Percentiles rank a stretch among this genome's conserved stretches.
Conservation (phyloP, 345 rosid species). For the Combretum micranthum region DNA sequence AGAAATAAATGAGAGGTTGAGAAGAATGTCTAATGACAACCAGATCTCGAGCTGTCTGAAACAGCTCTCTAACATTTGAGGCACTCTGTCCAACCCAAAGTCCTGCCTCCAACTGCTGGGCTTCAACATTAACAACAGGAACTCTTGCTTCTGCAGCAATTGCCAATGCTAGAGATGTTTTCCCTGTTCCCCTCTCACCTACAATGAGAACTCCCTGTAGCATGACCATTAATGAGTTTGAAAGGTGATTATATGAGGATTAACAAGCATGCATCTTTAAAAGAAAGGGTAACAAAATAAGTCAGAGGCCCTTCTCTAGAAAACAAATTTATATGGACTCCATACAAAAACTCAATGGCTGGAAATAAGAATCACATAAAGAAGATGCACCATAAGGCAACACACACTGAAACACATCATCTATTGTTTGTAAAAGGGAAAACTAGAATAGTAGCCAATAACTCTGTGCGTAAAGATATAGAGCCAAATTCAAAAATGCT, state of each 20-base stretch:
- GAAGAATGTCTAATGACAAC: conserved; percentile 32
- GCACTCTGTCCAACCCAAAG: conserved; percentile 99
- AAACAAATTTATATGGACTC: no score
- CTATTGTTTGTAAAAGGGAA: no score
- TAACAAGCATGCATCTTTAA: background rate
- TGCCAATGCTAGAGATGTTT: conserved; percentile 86
- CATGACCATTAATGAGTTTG: conserved; percentile 11
- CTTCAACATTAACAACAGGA: conserved; percentile 81
- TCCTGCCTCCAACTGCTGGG: conserved; percentile 95
- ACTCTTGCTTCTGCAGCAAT: conserved; percentile 96
- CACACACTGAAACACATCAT: no score
- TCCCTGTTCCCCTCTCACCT: conserved; percentile 96
- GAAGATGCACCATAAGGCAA: no score
- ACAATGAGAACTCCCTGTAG: conserved; percentile 96
- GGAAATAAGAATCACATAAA: no score
- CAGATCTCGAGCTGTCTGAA: conserved; percentile 94
- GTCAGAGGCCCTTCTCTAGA: no score
- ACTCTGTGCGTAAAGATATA: no score
- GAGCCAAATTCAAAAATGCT: no score
- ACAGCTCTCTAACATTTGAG: conserved; percentile 91
- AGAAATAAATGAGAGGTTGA: conserved; percentile 9
- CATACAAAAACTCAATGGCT: background rate
- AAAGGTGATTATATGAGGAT: conserved; percentile 1
- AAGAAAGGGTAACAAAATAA: no score
- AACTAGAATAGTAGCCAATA: no score